These are phyloP conservation scores for Jatropha multifida DNA, from an alignment of 441 rosid genomes.

Conservation along the genomic window DNA sequence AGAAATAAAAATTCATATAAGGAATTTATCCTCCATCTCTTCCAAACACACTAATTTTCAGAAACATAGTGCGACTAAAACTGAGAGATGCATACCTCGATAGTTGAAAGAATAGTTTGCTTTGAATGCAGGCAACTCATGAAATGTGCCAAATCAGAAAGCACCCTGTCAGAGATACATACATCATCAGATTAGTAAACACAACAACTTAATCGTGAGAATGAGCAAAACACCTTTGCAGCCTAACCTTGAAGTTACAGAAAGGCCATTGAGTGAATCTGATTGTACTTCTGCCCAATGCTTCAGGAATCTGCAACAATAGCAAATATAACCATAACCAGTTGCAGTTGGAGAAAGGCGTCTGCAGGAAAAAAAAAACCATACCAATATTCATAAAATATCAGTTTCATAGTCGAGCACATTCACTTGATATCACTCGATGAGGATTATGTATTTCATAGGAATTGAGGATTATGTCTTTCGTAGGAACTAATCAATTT, in stretches of 20 bases:
- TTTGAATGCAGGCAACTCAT: slow-evolving; percentile 35
- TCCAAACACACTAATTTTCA: neutral
- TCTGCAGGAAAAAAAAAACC: neutral
- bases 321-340: slow-evolving; percentile 6
- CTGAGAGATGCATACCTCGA: slow-evolving; percentile 36
- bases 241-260: slow-evolving; percentile 39
- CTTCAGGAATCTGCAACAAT: slow-evolving; percentile 41
- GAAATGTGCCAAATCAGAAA: slow-evolving; percentile 39
- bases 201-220: slow-evolving; percentile 11
- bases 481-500: neutral
- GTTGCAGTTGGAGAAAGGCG: neutral
- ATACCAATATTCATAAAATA: neutral
- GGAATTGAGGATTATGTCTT: neutral
- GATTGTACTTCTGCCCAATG: slow-evolving; percentile 25
- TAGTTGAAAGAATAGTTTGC: slow-evolving; percentile 37
- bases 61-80: neutral
- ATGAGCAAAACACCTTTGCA: neutral
- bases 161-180: slow-evolving; percentile 35
- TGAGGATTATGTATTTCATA: neutral
- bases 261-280: slow-evolving; percentile 10
- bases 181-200: slow-evolving; percentile 3
- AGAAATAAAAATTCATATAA: neutral
- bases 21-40: neutral
- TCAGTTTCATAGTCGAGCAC: neutral
- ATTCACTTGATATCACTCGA: neutral